Conservation (phyloP, 768 basidiomycete genomes). For the Suillus discolor region DNA sequence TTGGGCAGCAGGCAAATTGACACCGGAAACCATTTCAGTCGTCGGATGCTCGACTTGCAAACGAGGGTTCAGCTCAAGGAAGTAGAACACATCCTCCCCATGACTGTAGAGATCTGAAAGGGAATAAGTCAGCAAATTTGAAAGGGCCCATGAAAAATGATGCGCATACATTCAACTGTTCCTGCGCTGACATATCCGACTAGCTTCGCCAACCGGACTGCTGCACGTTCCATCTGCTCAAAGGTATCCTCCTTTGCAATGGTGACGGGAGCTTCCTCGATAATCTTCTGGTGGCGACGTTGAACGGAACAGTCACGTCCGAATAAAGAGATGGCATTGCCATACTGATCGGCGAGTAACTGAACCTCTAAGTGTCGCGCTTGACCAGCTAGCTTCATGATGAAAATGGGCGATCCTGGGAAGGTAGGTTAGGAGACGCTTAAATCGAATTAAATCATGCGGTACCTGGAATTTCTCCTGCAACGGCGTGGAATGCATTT, state of each 20-base stretch:
- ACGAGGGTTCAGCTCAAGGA: conserved; percentile 98
- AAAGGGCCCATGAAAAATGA: conserved; percentile 12
- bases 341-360: conserved; percentile 98
- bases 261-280: conserved; percentile 98
- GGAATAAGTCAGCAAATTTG: conserved; percentile 12
- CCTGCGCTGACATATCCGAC: conserved; percentile 99
- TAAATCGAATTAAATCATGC: background rate
- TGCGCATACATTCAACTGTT: conserved; percentile 87
- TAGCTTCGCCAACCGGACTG: conserved; percentile 97
- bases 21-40: conserved; percentile 99
- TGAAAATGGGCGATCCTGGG: conserved; percentile 94
- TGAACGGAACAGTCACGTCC: conserved; percentile 99
- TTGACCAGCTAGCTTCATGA: conserved; percentile 99
- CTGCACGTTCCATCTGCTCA: conserved; percentile 98
- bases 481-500: conserved; percentile 91
- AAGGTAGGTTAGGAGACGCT: conserved; percentile 11
- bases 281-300: conserved; percentile 99
- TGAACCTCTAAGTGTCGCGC: conserved; percentile 99
- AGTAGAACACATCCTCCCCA: conserved; percentile 92
- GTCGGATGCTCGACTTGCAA: conserved; percentile 99
- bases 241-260: conserved; percentile 92
- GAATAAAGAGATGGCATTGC: conserved; percentile 97
- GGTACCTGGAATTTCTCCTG: conserved; percentile 93
- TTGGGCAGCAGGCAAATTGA: conserved; percentile 97
- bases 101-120: conserved; percentile 88